These are phyloP conservation scores for Galeopsis tetrahit DNA, from an alignment of 257 asterid species.

Conservation along the genomic window DNA sequence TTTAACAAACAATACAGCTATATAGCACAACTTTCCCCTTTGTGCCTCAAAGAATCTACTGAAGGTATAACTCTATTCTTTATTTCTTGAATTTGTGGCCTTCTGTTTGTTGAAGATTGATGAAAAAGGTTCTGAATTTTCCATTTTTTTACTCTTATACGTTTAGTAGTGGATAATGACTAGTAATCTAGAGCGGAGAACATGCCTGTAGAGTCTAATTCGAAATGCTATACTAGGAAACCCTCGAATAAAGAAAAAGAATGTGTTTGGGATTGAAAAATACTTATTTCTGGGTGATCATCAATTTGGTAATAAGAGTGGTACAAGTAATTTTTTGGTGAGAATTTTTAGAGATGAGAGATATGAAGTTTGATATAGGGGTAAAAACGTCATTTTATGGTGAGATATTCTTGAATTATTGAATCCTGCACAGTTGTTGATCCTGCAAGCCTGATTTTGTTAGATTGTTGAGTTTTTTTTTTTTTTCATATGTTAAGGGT, in stretches of 20 bases:
- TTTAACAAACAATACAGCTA: too few relatives aligned
- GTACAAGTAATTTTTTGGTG: neutral
- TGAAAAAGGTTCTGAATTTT: constrained; percentile 17
- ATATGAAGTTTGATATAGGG: constrained; percentile 18
- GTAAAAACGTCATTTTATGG: constrained; percentile 13
- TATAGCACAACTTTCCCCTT: too few relatives aligned
- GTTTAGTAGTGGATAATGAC: constrained; percentile 25
- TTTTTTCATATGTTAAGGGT: neutral
- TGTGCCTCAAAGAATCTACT: too few relatives aligned
- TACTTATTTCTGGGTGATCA: constrained; percentile 33
- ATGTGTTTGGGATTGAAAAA: constrained; percentile 21
- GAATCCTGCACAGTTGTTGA: constrained; percentile 12
- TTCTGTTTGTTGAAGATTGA: constrained; percentile 28
- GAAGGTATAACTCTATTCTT: neutral
- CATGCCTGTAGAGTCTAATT: constrained; percentile 28
- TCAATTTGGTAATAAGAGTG: constrained; percentile 21
- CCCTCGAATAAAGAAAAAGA: constrained; percentile 16
- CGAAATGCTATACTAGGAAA: constrained; percentile 33
- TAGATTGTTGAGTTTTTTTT: neutral
- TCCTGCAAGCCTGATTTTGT: neutral
- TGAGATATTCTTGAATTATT: constrained; percentile 27
- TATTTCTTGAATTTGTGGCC: constrained; percentile 27
- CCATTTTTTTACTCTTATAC: neutral
- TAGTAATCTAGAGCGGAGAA: constrained; percentile 27
- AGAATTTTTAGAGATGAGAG: constrained; percentile 30